A percentile compares a stretch with the other conserved stretches of the same genome.
Conservation (phyloP, 495 filamentous ascomycete genomes). For the Neurospora cerealis region DNA sequence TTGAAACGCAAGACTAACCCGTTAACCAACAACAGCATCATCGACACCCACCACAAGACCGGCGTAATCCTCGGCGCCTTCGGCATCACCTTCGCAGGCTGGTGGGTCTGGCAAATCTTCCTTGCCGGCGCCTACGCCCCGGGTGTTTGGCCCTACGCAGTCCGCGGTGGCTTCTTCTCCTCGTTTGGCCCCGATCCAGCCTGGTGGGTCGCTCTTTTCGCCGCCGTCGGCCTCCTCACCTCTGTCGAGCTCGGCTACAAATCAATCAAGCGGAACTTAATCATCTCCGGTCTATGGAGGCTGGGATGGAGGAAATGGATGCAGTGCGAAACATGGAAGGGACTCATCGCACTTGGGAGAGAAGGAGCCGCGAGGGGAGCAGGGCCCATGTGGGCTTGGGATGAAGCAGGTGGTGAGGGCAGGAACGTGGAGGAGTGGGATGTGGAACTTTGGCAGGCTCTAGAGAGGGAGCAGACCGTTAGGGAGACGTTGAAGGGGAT, state of each 20-base stretch:
- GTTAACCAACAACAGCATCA: slow-evolving; percentile 28
- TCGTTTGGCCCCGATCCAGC: slow-evolving; percentile 58
- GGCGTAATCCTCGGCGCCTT: slow-evolving; percentile 52
- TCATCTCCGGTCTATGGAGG: slow-evolving; percentile 27
- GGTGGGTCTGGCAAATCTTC: slow-evolving; percentile 64
- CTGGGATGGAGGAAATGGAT: slow-evolving; percentile 20
- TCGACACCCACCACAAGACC: slow-evolving; percentile 77
- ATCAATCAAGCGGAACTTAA: slow-evolving; percentile 23
- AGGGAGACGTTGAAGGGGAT: slow-evolving; percentile 21
- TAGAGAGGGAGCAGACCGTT: slow-evolving; percentile 29
- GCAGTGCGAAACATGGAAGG: slow-evolving; percentile 57
- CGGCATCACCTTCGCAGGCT: slow-evolving; percentile 43
- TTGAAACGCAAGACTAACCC: background rate
- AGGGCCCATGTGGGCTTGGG: slow-evolving; percentile 7
- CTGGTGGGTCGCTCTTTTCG: slow-evolving; percentile 68
- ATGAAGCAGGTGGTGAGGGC: slow-evolving; percentile 9
- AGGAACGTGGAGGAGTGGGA: slow-evolving; percentile 33
- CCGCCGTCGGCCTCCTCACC: slow-evolving; percentile 22
- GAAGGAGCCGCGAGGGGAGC: slow-evolving; percentile 3
- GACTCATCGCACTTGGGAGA: slow-evolving; percentile 42
- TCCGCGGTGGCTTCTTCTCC: slow-evolving; percentile 52
- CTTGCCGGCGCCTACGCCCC: slow-evolving; percentile 53
- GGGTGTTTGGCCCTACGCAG: slow-evolving; percentile 57
- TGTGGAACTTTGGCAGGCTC: slow-evolving; percentile 36
- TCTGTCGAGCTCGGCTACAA: slow-evolving; percentile 26